Evolutionary conservation across 805 yeast genomes (phyloP).

Genomic region (Ogataea methylovora): DNA sequence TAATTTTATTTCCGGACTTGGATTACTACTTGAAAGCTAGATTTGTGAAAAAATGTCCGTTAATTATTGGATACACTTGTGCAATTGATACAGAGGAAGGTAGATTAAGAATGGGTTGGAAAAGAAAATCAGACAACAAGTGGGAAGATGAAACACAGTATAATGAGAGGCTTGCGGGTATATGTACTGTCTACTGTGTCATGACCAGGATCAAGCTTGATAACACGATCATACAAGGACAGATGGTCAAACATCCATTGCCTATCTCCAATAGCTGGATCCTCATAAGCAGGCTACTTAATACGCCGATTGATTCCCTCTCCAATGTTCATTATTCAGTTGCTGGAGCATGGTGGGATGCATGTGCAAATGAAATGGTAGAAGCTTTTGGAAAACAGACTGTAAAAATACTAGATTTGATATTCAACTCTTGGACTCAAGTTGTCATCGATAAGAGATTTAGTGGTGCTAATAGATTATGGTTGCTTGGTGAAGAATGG

Average conservation of each 20-base stretch:
- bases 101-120: conserved; percentile 83
- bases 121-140: conserved; percentile 38
- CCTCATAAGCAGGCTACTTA: conserved; percentile 64
- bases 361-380: conserved; percentile 52
- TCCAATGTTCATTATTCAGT: conserved; percentile 66
- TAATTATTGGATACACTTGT: conserved; percentile 75
- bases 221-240: conserved; percentile 11
- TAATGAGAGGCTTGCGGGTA: conserved; percentile 83
- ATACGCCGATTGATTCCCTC: conserved; percentile 41
- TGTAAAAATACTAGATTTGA: conserved; percentile 43
- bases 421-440: conserved; percentile 47
- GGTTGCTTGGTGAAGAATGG: conserved; percentile 81
- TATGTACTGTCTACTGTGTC: conserved; percentile 71
- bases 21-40: conserved; percentile 63
- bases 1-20: conserved; percentile 42
- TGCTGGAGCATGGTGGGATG: conserved; percentile 89
- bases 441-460: conserved; percentile 41
- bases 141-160: conserved; percentile 62
- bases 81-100: conserved; percentile 76
- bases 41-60: conserved; percentile 86
- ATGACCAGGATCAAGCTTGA: conserved; percentile 46
- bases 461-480: conserved; percentile 75
- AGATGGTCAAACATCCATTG: conserved; percentile 37
- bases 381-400: conserved; percentile 65
- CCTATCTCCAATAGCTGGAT: conserved; percentile 59